Base-by-base conservation (phyloP, 805 yeast species). In the Candida corydali region DNA sequence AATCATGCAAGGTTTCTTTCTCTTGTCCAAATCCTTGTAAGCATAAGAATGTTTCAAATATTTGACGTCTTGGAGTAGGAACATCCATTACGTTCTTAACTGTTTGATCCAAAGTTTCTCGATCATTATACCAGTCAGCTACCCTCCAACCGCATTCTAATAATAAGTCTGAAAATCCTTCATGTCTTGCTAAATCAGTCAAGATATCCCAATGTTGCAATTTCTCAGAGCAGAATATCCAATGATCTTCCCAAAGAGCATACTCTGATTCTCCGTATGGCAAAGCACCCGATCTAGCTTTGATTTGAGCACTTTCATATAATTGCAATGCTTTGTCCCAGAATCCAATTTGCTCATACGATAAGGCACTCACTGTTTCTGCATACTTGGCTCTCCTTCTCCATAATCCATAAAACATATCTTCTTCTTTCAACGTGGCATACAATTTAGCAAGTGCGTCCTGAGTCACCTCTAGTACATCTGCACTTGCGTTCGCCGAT, bases 111-210 rank as follows among this genome's bases (percentile, higher is more conserved):
- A 93, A 66, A 0, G 98, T 93, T 46, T 91, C 98, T 45, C 89
- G 75, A 52, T 94, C 98, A 7, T 94, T 81, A 42, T 82, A 82
- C 98, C 98, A 93, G 53, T 93, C 98, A 6, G 98, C 97, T 26
- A 93, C 95, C 52, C 99, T 74, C 99, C 99, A 93, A 26, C 98
- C 98, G 72, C 98, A 94, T 58, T 93, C 99, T n/a, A 93, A 68
- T 17, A 94, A 64, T 45, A 93, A 69, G 52, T 93, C 98, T 0
- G 97, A 88, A 55, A 91, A 94, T 0, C 97, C 97, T 67, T 94
- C 99, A 53, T 94, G 98, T 50, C 91, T 88, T 2, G 98, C 97
- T 20, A 94, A 69, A 51, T 93, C 99, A 0, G 98, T 91, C 41
- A 93, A 68, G 32, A 93, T 82, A 54, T 93, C 98, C 99, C 99